Evolutionary conservation across 768 basidiomycete species (phyloP).

Genomic region (Piloderma croceum): DNA sequence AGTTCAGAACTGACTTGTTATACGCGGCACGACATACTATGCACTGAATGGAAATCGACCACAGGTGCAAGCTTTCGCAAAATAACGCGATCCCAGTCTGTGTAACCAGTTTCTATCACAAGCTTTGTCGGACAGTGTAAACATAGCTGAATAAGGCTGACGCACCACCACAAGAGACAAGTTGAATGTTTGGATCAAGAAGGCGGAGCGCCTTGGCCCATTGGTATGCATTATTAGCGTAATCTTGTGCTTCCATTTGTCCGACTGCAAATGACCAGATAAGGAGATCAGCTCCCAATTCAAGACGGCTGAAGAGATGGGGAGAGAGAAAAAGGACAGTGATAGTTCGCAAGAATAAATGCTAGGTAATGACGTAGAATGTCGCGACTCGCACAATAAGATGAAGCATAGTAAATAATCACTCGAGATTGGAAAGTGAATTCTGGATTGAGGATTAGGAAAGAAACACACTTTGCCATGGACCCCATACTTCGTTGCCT

Average conservation of each 20-base stretch:
- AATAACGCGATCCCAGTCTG: slow-evolving; percentile 40
- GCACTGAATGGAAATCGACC: slow-evolving; percentile 47
- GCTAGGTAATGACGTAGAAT: too few species aligned
- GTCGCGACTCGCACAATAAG: too few species aligned
- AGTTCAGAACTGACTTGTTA: not conserved
- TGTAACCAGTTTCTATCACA: slow-evolving; percentile 37
- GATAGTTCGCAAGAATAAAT: too few species aligned
- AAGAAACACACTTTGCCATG: slow-evolving; percentile 38
- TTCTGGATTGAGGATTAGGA: not conserved
- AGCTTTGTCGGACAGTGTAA: not conserved
- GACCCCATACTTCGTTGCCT: slow-evolving; percentile 56
- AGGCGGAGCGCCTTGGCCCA: slow-evolving; percentile 59
- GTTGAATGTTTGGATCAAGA: slow-evolving; percentile 49
- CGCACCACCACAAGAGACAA: slow-evolving; percentile 50
- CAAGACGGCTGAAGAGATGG: too few species aligned
- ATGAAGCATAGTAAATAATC: not conserved
- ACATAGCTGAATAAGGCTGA: slow-evolving; percentile 21
- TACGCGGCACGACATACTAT: slow-evolving; percentile 21
- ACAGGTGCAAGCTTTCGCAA: slow-evolving; percentile 38
- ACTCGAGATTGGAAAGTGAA: slow-evolving; percentile 1
- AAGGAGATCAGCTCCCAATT: too few species aligned
- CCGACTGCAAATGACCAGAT: slow-evolving; percentile 46
- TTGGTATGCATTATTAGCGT: slow-evolving; percentile 49
- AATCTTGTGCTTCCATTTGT: slow-evolving; percentile 49
- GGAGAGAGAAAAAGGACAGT: too few species aligned